Base-by-base conservation (phyloP, 768 basidiomycete genomes). In the Favolaschia claudopus region DNA sequence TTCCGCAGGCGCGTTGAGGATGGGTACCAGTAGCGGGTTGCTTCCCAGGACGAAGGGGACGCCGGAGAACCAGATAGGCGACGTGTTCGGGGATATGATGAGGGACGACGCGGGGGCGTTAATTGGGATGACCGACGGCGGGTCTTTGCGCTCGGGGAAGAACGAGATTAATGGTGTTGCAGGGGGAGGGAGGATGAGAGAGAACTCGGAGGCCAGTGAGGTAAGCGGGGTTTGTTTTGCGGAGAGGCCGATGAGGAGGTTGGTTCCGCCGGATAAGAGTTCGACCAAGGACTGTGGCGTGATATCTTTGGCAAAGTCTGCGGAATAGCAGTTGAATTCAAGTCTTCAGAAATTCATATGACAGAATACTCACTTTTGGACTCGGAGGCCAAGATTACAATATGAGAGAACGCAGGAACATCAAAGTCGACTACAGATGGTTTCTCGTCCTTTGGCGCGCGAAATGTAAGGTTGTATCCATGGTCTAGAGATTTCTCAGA, bases 181-280 rank as follows among this genome's bases (percentile, higher is more conserved):
- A 2, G 94, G 91, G 6, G 94, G 93, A 17, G 92, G 91, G 24
- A 93, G 89, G 49, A 94, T 85, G 54, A 99, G 82, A 33, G 91
- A 92, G 80, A 99, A 99, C 78, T 99, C 97, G 45, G 93, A 74
- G 0, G 95, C 93, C 52, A 96, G 84, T 13, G 90, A 85, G 13
- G 86, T 81, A 10, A 96, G 77, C 37, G 91, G 79, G 3, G 88
- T 88, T 75, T 90, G 84, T 76, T 85, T 89, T 65, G 89, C 78
- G 2, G 92, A 90, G 58, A 96, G 84, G 3, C 89, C 86, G 65
- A 97, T 76, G 63, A 99, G 84, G 54, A 99, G 78, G 78, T 98
- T 97, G 53, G 91, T 88, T 60, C 85, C 81, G 59, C 83, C 82
- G 25, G 85, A 78, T 28, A 93, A 77, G 47, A 95, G 85, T 24